Percentiles rank a stretch among this genome's conserved stretches.
phyloP scores from a whole-genome alignment of 2,329 filamentous ascomycete genomes.

The Diaporthe helianthi region DNA sequence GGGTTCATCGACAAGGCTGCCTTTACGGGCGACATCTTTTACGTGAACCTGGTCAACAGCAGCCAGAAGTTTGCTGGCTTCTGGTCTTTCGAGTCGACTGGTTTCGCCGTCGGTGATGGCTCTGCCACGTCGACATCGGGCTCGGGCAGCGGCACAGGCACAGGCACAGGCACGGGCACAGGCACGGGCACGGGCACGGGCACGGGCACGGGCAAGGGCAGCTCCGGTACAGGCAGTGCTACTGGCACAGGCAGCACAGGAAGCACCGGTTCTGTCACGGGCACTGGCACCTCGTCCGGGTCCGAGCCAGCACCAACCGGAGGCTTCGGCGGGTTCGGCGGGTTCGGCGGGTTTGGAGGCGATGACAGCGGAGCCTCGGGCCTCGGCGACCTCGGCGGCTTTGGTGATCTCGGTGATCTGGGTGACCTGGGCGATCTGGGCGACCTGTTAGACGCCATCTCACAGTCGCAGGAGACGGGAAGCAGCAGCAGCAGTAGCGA shows the following conservation, averaged over 20 bases:
- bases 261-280: background rate
- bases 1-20: constrained; percentile 45
- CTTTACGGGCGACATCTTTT: constrained; percentile 45
- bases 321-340: background rate
- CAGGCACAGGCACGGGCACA: background rate
- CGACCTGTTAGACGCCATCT: background rate
- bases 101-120: constrained; percentile 42
- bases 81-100: constrained; percentile 47
- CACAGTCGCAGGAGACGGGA: background rate
- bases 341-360: background rate
- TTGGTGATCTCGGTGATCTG: background rate
- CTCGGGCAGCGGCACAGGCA: background rate
- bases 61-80: constrained; percentile 41
- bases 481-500: background rate
- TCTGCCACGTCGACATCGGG: constrained; percentile 15
- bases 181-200: background rate
- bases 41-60: constrained; percentile 42
- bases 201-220: background rate
- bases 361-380: background rate
- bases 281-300: constrained; percentile 4
- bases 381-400: too few species aligned
- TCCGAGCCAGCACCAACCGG: background rate
- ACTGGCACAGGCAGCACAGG: background rate
- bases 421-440: background rate
- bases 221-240: background rate